phyloP scores from a whole-genome alignment of 1,284 basidiomycete species.

The Lentinula novae-zelandiae region DNA sequence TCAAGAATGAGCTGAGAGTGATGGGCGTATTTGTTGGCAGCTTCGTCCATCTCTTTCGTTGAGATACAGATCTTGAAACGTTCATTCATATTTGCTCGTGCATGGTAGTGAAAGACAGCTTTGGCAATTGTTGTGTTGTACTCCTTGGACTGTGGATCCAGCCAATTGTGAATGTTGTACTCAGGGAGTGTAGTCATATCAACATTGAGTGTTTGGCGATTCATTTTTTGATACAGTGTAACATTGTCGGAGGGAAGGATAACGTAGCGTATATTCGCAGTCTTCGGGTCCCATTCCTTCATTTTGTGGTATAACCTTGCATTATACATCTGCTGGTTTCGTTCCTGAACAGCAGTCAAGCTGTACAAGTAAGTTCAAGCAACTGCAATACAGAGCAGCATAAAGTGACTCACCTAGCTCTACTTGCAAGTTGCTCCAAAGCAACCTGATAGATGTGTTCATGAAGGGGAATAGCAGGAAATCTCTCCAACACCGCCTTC shows the following conservation, averaged over 20 bases:
- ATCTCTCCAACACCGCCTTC: slow-evolving; percentile 15
- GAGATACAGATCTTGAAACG: slow-evolving; percentile 24
- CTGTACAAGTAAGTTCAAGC: not conserved
- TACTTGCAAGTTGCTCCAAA: slow-evolving; percentile 23
- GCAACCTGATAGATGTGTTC: slow-evolving; percentile 26
- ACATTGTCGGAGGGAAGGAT: not conserved
- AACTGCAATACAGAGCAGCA: not conserved
- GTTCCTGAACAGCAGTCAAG: not conserved
- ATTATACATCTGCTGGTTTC: not conserved
- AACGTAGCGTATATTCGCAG: not conserved
- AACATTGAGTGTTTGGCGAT: not conserved
- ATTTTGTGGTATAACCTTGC: not conserved
- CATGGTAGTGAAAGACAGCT: slow-evolving; percentile 25
- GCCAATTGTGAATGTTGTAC: slow-evolving; percentile 7
- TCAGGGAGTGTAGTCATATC: not conserved
- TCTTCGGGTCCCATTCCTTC: not conserved
- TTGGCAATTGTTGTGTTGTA: not conserved
- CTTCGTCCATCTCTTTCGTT: slow-evolving; percentile 30
- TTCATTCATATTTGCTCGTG: slow-evolving; percentile 11
- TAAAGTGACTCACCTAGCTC: slow-evolving; percentile 15
- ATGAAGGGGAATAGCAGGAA: slow-evolving; percentile 28
- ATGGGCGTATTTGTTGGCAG: slow-evolving; percentile 30
- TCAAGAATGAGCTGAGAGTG: slow-evolving; percentile 30
- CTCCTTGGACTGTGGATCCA: not conserved
- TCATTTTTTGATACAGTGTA: not conserved